phyloP scores from a whole-genome alignment of 1,284 basidiomycete genomes.

The Ustilago esculenta region DNA sequence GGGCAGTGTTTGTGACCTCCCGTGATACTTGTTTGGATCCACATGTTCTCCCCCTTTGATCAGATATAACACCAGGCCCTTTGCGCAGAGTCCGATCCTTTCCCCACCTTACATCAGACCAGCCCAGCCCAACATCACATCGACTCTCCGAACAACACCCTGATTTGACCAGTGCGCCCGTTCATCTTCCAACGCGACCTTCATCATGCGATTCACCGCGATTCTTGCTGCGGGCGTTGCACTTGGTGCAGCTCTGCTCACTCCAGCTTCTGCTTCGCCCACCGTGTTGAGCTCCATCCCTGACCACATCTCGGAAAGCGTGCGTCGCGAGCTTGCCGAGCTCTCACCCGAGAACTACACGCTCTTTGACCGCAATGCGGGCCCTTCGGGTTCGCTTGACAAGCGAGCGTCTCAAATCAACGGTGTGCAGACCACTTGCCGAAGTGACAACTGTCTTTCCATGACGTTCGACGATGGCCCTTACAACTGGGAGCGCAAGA shows the following conservation, averaged over 20 bases:
- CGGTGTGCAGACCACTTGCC: slow-evolving; percentile 35
- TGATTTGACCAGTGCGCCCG: too few relatives aligned
- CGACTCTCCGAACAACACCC: too few relatives aligned
- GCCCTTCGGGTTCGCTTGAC: background rate
- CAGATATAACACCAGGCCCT: too few relatives aligned
- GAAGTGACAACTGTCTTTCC: slow-evolving; percentile 28
- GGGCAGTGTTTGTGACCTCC: too few relatives aligned
- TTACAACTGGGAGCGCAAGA: slow-evolving; percentile 33
- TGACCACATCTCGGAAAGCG: slow-evolving; percentile 30
- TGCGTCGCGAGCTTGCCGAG: slow-evolving; percentile 22
- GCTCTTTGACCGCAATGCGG: slow-evolving; percentile 15
- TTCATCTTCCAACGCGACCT: background rate
- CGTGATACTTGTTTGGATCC: too few relatives aligned
- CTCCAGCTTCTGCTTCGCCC: slow-evolving; percentile 18
- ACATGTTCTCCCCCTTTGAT: too few relatives aligned
- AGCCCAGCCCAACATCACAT: too few relatives aligned
- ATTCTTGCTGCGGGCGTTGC: slow-evolving; percentile 25
- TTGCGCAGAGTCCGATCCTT: too few relatives aligned
- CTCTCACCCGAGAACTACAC: slow-evolving; percentile 15
- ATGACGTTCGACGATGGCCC: slow-evolving; percentile 62
- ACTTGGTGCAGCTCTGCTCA: slow-evolving; percentile 14
- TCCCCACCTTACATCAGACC: too few relatives aligned
- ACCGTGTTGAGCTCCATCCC: slow-evolving; percentile 35
- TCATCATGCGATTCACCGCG: slow-evolving; percentile 34
- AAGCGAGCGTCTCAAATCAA: slow-evolving; percentile 31